Percentiles rank a stretch among this genome's conserved stretches.
phyloP scores from a whole-genome alignment of 306 rosid species.

The Carpinus fangiana region DNA sequence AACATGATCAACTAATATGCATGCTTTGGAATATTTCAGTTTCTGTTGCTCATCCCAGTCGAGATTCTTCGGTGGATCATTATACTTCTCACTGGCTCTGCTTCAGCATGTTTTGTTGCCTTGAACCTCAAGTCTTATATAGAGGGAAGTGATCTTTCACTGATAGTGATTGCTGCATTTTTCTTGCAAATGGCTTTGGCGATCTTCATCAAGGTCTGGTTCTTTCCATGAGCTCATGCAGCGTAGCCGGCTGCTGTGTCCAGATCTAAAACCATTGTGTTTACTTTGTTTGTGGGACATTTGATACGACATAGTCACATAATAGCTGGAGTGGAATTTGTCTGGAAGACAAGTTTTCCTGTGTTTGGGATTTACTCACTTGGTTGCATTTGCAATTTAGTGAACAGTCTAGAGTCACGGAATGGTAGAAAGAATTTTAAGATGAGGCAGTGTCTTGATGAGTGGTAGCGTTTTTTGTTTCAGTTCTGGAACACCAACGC shows the following conservation, averaged over 20 bases:
- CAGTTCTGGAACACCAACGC: conserved; percentile 1
- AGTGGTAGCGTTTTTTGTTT: not conserved
- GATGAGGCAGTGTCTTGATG: not conserved
- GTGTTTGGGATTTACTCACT: conserved; percentile 22
- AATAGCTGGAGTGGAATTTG: not conserved
- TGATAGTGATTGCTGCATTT: conserved; percentile 68
- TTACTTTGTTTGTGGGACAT: conserved; percentile 16
- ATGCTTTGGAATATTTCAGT: conserved; percentile 51
- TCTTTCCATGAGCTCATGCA: conserved; percentile 68
- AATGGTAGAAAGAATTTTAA: not conserved
- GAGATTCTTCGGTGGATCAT: conserved; percentile 84
- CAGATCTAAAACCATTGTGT: conserved; percentile 13
- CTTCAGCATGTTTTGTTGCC: conserved; percentile 88
- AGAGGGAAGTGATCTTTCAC: conserved; percentile 56
- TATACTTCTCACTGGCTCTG: conserved; percentile 60
- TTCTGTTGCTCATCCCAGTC: conserved; percentile 79
- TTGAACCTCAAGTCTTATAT: conserved; percentile 64
- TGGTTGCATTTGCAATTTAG: conserved; percentile 8
- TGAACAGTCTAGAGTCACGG: conserved; percentile 1
- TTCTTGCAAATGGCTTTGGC: conserved; percentile 85
- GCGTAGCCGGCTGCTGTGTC: conserved; percentile 15
- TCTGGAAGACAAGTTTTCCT: not conserved
- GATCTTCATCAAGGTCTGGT: conserved; percentile 91
- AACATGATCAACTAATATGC: conserved; percentile 26
- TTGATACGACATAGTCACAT: not conserved